Evolutionary conservation across 768 basidiomycete species (phyloP).

Genomic region (Phanerodontia chrysosporium): DNA sequence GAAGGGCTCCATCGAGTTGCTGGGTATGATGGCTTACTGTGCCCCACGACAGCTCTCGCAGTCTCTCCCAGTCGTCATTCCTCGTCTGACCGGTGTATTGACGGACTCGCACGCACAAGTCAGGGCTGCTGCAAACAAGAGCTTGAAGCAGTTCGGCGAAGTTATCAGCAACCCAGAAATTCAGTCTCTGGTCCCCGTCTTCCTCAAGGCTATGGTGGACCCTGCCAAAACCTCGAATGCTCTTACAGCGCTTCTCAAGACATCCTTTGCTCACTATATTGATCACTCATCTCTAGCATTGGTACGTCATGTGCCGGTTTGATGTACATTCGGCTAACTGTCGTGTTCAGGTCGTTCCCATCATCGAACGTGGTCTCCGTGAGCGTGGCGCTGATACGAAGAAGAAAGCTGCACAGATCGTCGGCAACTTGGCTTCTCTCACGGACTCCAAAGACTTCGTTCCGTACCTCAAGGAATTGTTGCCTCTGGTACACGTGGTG

Average conservation of each 20-base stretch:
- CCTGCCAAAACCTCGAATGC: conserved; percentile 88
- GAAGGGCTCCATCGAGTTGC: conserved; percentile 92
- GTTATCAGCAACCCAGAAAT: conserved; percentile 98
- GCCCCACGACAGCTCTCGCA: conserved; percentile 92
- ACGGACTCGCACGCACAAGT: conserved; percentile 99
- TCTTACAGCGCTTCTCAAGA: conserved; percentile 81
- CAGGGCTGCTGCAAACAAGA: conserved; percentile 86
- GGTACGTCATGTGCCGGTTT: conserved; percentile 39
- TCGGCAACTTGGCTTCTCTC: conserved; percentile 91
- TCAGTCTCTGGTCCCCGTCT: conserved; percentile 79
- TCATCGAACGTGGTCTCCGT: conserved; percentile 87
- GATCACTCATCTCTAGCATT: conserved; percentile 94
- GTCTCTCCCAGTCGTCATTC: conserved; percentile 94
- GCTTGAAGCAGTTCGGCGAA: conserved; percentile 96
- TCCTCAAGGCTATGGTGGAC: conserved; percentile 94
- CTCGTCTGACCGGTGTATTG: conserved; percentile 88
- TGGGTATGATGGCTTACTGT: conserved; percentile 99
- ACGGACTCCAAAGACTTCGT: conserved; percentile 91
- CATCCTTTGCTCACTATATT: conserved; percentile 96
- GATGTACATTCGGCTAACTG: background rate
- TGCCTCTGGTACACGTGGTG: conserved; percentile 89
- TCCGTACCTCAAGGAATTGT: conserved; percentile 83
- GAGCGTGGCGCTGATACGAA: conserved; percentile 93
- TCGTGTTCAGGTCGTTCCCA: conserved; percentile 79
- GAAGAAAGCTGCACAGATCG: conserved; percentile 93